Percentiles rank a stretch among this genome's conserved stretches.
Evolutionary conservation across 805 yeast species (phyloP).

Genomic region (Saturnispora dispora): DNA sequence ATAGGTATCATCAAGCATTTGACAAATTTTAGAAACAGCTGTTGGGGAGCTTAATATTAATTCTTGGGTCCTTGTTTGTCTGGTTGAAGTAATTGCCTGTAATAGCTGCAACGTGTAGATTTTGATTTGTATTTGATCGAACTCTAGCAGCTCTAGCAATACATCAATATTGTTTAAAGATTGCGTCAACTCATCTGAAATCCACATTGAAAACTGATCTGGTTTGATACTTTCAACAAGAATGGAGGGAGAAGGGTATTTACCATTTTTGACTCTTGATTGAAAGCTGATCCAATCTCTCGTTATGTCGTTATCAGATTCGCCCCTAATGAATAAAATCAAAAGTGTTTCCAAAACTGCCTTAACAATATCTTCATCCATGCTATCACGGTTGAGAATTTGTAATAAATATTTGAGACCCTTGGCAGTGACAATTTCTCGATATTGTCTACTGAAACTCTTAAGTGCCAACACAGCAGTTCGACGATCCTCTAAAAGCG

Average conservation of each 20-base stretch:
- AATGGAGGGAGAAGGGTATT: conserved; percentile 65
- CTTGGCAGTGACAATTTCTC: conserved; percentile 84
- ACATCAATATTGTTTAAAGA: conserved; percentile 38
- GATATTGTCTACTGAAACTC: conserved; percentile 76
- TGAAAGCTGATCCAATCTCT: conserved; percentile 66
- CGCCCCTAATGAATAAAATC: conserved; percentile 64
- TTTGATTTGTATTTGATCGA: conserved; percentile 62
- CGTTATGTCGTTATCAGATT: conserved; percentile 52
- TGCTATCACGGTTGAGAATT: conserved; percentile 54
- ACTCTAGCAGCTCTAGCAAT: conserved; percentile 37
- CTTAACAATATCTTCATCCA: conserved; percentile 60
- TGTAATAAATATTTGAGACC: conserved; percentile 68
- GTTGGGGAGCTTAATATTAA: conserved; percentile 64
- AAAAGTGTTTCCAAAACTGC: conserved; percentile 81
- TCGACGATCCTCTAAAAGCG: conserved; percentile 71
- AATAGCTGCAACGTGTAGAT: conserved; percentile 77
- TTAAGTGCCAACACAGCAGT: conserved; percentile 88
- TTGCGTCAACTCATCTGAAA: conserved; percentile 87
- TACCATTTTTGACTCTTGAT: conserved; percentile 65
- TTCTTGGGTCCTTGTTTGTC: conserved; percentile 68
- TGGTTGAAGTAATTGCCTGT: conserved; percentile 71
- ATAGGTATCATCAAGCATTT: conserved; percentile 48
- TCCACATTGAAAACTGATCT: conserved; percentile 90
- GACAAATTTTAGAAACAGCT: conserved; percentile 69
- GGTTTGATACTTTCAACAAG: conserved; percentile 43